Evolutionary conservation across 768 basidiomycete genomes (phyloP).

Genomic region (Albatrellus ellisii): DNA sequence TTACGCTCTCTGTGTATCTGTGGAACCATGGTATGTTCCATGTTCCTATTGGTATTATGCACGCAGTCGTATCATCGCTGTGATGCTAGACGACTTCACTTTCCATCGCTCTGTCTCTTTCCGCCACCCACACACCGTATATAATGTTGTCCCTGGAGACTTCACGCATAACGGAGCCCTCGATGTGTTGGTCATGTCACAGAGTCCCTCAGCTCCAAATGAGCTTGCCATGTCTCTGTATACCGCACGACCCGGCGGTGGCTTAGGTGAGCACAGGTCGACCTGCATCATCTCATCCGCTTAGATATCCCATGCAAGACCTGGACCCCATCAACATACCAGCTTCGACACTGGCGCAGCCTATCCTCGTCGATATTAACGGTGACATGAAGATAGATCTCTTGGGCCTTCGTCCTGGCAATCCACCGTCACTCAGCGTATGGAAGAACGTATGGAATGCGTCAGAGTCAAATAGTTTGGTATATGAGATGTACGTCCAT

Average conservation of each 20-base stretch:
- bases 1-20: constrained; percentile 58
- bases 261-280: constrained; percentile 41
- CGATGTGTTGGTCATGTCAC: constrained; percentile 82
- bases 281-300: neutral
- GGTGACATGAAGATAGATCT: constrained; percentile 88
- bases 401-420: constrained; percentile 40
- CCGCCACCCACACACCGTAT: constrained; percentile 40
- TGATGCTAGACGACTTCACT: constrained; percentile 36
- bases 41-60: neutral
- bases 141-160: constrained; percentile 87
- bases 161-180: constrained; percentile 87
- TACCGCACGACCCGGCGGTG: constrained; percentile 43
- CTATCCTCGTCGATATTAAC: constrained; percentile 75
- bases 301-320: constrained; percentile 13
- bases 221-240: constrained; percentile 63
- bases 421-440: constrained; percentile 34
- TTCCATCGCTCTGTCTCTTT: constrained; percentile 40
- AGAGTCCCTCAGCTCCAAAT: constrained; percentile 29
- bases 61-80: neutral
- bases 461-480: constrained; percentile 32
- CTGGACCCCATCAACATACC: constrained; percentile 35
- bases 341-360: constrained; percentile 60
- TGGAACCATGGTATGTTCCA: constrained; percentile 68
- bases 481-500: constrained; percentile 51
- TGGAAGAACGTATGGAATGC: constrained; percentile 78